phyloP scores from a whole-genome alignment of 495 filamentous ascomycete species.

The Talaromyces nanjingensis region DNA sequence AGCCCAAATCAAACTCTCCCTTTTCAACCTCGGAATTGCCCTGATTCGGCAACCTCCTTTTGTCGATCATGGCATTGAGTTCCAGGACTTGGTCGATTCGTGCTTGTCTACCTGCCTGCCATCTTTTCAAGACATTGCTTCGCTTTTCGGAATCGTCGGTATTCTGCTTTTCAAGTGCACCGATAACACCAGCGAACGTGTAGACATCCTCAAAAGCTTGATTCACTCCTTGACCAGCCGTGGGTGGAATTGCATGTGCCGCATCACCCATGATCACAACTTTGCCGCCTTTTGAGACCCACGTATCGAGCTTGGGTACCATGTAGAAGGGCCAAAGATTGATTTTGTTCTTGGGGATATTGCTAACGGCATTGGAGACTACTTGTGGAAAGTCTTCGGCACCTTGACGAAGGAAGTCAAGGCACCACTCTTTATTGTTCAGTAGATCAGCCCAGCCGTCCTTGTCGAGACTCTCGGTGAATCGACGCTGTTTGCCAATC shows the following conservation, averaged over 20 bases:
- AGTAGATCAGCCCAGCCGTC: conserved; percentile 27
- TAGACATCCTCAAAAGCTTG: conserved; percentile 36
- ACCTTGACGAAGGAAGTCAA: conserved; percentile 24
- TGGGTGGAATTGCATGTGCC: conserved; percentile 42
- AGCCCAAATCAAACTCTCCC: conserved; percentile 26
- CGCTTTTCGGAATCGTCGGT: neutral
- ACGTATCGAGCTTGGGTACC: conserved; percentile 28
- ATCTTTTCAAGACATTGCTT: conserved; percentile 15
- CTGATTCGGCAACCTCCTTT: conserved; percentile 22
- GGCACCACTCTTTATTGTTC: conserved; percentile 26
- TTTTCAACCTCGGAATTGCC: conserved; percentile 20
- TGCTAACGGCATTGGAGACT: conserved; percentile 26
- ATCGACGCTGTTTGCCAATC: conserved; percentile 31
- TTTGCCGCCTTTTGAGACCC: conserved; percentile 27
- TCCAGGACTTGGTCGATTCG: conserved; percentile 23
- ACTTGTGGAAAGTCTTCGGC: conserved; percentile 25
- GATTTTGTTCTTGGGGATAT: conserved; percentile 20
- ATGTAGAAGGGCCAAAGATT: conserved; percentile 38
- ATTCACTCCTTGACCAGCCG: conserved; percentile 32
- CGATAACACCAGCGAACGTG: conserved; percentile 12
- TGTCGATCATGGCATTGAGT: conserved; percentile 26
- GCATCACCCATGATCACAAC: conserved; percentile 43
- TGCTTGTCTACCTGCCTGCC: conserved; percentile 27
- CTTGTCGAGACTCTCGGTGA: conserved; percentile 20
- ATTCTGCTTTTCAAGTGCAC: neutral